phyloP scores from a whole-genome alignment of 192 early-diverging fungal genomes.

The Rhizophagus sp. region DNA sequence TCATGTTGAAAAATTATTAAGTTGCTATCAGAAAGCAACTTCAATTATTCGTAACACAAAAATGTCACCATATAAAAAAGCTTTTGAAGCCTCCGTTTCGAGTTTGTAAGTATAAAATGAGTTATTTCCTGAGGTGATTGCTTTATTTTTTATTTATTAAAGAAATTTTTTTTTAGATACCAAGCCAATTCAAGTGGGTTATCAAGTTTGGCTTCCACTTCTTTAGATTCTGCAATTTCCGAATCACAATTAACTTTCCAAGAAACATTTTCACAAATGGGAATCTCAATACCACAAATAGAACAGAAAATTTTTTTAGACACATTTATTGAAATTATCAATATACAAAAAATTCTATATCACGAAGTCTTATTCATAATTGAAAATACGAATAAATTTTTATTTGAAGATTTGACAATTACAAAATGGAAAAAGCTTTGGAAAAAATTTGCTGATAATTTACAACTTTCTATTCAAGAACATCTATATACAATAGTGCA shows the following conservation, averaged over 20 bases:
- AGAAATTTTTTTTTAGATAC: not conserved
- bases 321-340: not conserved
- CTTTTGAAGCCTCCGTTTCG: not conserved
- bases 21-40: not conserved
- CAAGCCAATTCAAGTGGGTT: not conserved
- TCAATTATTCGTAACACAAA: not conserved
- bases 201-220: not conserved
- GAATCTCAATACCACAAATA: not conserved
- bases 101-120: not conserved
- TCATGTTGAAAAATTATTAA: not conserved
- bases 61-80: not conserved
- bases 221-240: not conserved
- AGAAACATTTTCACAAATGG: not conserved
- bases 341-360: not conserved
- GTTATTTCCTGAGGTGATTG: not conserved
- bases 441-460: not conserved
- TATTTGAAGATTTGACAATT: no score
- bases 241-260: not conserved
- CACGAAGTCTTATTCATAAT: not conserved
- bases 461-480: not conserved
- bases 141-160: not conserved
- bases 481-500: not conserved
- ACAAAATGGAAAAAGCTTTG: no score
- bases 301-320: not conserved
- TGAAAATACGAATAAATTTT: no score